Evolutionary conservation across 2,329 filamentous ascomycete genomes (phyloP), one percentile per base, ranked within the genome.

Genomic region (Fusarium nodosum): DNA sequence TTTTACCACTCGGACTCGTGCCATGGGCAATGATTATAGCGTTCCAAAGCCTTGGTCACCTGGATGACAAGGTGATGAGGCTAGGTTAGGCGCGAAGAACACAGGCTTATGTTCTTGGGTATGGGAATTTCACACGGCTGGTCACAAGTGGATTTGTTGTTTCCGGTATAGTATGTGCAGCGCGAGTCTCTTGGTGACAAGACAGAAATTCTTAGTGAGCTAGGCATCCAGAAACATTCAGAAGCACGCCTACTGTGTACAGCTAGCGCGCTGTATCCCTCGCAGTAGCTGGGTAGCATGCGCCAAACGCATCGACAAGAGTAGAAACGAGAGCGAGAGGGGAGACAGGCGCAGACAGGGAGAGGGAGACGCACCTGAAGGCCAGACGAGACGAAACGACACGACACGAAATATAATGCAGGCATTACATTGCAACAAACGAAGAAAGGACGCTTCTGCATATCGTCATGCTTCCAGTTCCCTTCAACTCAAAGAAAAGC

Each of bases 201-300:
- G 54, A 42, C 58, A 16, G 16, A 24, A 34, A 34, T 24, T 24
- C n/a, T 11, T 22, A 26, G 31, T 10, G 31, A 16, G 13, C 31
- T 26, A 50, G 16, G 26, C 16, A 18, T 44, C 22, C 26, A 45
- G 39, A 52, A 51, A 45, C 45, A 46, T 56, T 41, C 59, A 58
- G 56, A 57, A 68, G 64, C 65, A 62, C 31, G 56, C 54, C 48
- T 54, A 62, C 63, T 50, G 22, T 44, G 44, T 33, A 31, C 24
- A 53, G 45, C 55, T 71, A 72, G 72, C 64, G 69, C 64, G 60
- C 65, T 75, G 59, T 64, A 72, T 73, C 60, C 68, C 69, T 67
- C 68, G 72, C 73, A 75, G 71, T 74, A 74, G 71, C 64, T 66
- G 52, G 60, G 64, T 72, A 65, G 59, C 61, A 74, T 68, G 56